Conservation (phyloP, 176 grass and related monocot genomes). For the Zizania latifolia region DNA sequence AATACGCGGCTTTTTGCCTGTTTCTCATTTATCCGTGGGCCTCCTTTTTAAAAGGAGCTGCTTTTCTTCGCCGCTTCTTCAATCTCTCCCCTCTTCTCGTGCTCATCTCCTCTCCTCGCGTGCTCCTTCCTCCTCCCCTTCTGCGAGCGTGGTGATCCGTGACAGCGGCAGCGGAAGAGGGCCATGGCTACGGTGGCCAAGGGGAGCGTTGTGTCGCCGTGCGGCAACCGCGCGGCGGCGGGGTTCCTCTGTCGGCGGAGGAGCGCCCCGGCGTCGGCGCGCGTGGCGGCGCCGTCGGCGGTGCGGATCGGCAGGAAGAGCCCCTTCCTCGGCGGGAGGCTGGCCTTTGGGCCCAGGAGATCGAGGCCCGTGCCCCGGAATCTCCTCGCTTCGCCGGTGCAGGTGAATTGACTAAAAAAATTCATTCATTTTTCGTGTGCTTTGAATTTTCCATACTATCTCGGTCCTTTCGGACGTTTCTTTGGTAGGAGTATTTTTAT, state of each 20-base stretch:
- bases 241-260: conserved; percentile 26
- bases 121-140: neutral
- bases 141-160: neutral
- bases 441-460: too few species aligned
- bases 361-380: conserved; percentile 19
- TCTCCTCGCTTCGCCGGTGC: conserved; percentile 35
- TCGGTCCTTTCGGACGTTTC: too few species aligned
- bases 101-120: neutral
- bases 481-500: too few species aligned
- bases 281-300: conserved; percentile 28
- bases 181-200: conserved; percentile 46
- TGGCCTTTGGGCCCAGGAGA: conserved; percentile 39
- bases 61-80: conserved; percentile 47
- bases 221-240: conserved; percentile 1
- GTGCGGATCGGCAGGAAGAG: conserved; percentile 36
- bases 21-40: conserved; percentile 43
- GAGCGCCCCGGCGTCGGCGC: conserved; percentile 22
- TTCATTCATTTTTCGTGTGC: neutral
- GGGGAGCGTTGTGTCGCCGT: conserved; percentile 22
- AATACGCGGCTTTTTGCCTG: too few species aligned
- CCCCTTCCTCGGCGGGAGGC: conserved; percentile 44
- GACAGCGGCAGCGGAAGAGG: neutral
- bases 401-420: conserved; percentile 35
- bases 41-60: conserved; percentile 36
- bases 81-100: neutral